phyloP scores from a whole-genome alignment of 257 asterid species.

The Petrea volubilis region DNA sequence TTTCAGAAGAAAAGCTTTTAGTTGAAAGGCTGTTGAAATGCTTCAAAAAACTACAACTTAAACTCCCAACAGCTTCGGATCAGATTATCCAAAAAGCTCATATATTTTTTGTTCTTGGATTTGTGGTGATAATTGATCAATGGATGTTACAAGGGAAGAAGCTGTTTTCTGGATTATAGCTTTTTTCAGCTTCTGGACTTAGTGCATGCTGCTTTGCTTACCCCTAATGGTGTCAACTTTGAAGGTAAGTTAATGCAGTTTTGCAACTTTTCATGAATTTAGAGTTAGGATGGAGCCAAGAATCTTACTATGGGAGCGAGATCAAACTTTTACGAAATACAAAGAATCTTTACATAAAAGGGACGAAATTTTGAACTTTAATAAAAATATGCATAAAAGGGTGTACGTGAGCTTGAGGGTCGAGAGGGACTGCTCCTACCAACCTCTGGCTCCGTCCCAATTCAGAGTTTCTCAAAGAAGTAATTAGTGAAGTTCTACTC shows the following conservation, averaged over 20 bases:
- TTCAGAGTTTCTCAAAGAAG: no score
- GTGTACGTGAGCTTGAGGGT: no score
- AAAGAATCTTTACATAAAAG: no score
- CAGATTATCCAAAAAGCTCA: slow-evolving; percentile 9
- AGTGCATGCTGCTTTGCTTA: slow-evolving; percentile 57
- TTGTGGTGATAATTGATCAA: slow-evolving; percentile 15
- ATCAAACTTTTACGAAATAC: no score
- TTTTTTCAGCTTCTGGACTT: slow-evolving; percentile 48
- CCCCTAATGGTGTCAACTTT: slow-evolving; percentile 84
- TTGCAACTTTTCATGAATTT: no score
- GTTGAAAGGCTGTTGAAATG: not conserved
- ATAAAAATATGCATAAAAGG: no score
- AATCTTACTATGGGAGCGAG: no score
- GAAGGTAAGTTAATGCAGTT: slow-evolving; percentile 56
- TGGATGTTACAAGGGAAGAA: slow-evolving; percentile 35
- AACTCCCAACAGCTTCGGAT: slow-evolving; percentile 7
- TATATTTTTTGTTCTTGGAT: not conserved
- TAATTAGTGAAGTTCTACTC: no score
- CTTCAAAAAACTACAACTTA: slow-evolving; percentile 15
- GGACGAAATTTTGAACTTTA: no score
- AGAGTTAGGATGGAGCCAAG: no score
- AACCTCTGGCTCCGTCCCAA: no score
- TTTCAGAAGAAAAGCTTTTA: not conserved
- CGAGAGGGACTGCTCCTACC: no score
- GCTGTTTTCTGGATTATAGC: slow-evolving; percentile 34